These are phyloP conservation scores for Trichoderma citrinoviride DNA, from an alignment of 2,329 filamentous ascomycete species.

Conservation along the genomic window DNA sequence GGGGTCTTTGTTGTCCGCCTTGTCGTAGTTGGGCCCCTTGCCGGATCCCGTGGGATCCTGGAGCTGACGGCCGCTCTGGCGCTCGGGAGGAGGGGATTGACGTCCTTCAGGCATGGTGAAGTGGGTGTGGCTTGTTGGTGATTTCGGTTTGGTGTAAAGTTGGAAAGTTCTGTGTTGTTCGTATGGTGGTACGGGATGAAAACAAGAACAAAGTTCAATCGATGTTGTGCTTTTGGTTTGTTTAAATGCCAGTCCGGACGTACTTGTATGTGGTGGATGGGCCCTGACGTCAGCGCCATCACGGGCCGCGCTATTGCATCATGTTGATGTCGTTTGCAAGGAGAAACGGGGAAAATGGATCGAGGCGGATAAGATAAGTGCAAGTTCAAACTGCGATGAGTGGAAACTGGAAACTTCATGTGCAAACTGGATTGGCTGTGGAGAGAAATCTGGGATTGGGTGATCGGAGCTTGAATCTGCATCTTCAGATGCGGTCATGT, in stretches of 20 bases:
- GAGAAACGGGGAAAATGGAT: not conserved
- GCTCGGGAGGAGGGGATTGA: constrained; percentile 74
- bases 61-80: constrained; percentile 63
- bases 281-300: constrained; percentile 21
- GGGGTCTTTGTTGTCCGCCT: constrained; percentile 52
- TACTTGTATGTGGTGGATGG: not conserved
- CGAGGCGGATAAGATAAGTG: not conserved
- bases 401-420: not conserved
- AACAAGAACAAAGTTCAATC: not conserved
- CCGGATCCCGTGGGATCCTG: constrained; percentile 56
- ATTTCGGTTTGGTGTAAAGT: not conserved
- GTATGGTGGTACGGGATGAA: not conserved
- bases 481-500: no score
- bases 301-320: constrained; percentile 18
- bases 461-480: not conserved
- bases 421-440: no score
- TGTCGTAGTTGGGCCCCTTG: not conserved
- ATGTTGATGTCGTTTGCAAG: constrained; percentile 21
- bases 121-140: not conserved
- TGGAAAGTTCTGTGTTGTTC: not conserved
- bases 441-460: no score
- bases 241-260: not conserved
- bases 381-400: not conserved
- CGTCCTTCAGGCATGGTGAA: constrained; percentile 68
- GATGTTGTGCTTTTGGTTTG: not conserved